phyloP scores from a whole-genome alignment of 768 basidiomycete genomes.

The Tephrocybe sp. region DNA sequence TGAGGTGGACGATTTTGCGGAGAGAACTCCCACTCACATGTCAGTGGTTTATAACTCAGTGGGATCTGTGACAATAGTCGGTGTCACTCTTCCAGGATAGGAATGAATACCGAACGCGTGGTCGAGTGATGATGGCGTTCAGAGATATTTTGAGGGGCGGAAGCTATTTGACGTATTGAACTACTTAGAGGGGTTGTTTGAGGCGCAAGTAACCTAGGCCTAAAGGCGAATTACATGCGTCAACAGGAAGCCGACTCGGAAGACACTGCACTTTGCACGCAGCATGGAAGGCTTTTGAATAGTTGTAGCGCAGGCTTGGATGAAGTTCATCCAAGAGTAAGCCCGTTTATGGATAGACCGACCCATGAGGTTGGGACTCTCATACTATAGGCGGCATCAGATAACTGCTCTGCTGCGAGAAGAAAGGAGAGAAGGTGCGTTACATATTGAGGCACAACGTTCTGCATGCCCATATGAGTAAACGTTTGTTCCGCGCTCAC shows the following conservation, averaged over 20 bases:
- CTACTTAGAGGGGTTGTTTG: neutral
- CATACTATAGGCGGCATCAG: neutral
- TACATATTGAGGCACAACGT: neutral
- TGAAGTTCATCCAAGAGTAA: neutral
- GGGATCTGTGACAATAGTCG: conserved; percentile 19
- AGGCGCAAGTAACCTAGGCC: conserved; percentile 8
- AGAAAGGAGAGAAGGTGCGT: neutral
- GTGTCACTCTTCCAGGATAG: conserved; percentile 21
- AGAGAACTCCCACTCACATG: conserved; percentile 10
- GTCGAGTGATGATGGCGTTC: conserved; percentile 8
- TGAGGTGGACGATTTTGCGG: conserved; percentile 13
- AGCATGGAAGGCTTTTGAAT: neutral
- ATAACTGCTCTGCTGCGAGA: neutral
- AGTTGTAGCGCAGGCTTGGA: neutral
- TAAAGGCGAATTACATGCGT: conserved; percentile 3
- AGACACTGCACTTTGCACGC: neutral
- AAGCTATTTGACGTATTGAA: conserved; percentile 11
- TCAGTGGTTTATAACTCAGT: conserved; percentile 17
- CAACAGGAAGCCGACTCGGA: neutral
- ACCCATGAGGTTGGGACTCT: neutral
- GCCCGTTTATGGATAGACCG: neutral
- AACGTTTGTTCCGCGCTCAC: neutral
- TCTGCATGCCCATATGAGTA: neutral
- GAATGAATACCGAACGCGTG: conserved; percentile 10
- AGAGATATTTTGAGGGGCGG: conserved; percentile 8